Evolutionary conservation across 306 rosid species (phyloP).

Genomic region (Rosa multiflora): DNA sequence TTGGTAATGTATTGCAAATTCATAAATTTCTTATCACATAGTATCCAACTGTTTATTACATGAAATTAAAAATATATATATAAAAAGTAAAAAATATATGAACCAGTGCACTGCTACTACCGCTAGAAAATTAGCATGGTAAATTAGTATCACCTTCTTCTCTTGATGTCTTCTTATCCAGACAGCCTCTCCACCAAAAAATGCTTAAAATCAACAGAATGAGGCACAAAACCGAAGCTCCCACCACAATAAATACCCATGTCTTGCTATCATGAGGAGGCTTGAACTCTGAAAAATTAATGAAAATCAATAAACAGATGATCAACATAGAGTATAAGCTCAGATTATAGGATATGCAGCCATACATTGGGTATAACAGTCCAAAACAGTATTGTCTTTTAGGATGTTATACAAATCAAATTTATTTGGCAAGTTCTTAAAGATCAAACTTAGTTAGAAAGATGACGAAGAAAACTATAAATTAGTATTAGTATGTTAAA

Average conservation of each 20-base stretch:
- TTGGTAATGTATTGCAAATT: background rate
- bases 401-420: too few relatives aligned
- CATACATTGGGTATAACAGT: too few relatives aligned
- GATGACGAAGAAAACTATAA: too few relatives aligned
- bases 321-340: background rate
- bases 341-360: too few relatives aligned
- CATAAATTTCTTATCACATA: background rate
- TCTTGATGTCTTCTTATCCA: background rate
- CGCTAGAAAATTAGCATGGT: background rate
- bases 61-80: too few relatives aligned
- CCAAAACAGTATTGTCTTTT: too few relatives aligned
- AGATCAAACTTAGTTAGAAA: too few relatives aligned
- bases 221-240: background rate
- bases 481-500: too few relatives aligned
- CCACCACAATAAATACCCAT: background rate
- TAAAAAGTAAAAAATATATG: background rate
- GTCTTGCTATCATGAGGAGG: conserved; percentile 1
- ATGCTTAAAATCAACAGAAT: background rate
- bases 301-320: background rate
- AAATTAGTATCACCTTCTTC: background rate
- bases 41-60: background rate
- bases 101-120: background rate
- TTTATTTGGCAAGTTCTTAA: too few relatives aligned
- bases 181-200: conserved; percentile 2
- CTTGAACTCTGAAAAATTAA: background rate